phyloP scores from a whole-genome alignment of 2,329 filamentous ascomycete species.

The Blastomyces percursus region DNA sequence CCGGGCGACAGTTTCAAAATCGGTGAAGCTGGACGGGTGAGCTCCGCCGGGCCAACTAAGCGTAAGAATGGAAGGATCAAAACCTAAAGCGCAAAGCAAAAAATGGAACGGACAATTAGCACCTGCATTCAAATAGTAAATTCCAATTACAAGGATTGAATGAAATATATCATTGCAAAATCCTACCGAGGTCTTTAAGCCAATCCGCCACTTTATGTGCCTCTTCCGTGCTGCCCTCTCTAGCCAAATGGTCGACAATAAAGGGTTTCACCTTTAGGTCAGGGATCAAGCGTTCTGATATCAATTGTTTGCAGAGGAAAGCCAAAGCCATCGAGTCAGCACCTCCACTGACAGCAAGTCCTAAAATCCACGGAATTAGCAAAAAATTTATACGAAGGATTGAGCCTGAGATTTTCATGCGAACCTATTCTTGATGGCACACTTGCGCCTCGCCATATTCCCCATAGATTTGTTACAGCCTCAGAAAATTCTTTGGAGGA shows the following conservation, averaged over 20 bases:
- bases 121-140: neutral
- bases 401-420: neutral
- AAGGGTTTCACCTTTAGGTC: conserved; percentile 40
- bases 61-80: conserved; percentile 27
- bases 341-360: conserved; percentile 78
- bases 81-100: conserved; percentile 18
- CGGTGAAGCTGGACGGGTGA: conserved; percentile 40
- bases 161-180: neutral
- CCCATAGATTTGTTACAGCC: conserved; percentile 32
- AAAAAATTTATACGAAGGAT: neutral
- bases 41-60: conserved; percentile 42
- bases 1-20: conserved; percentile 69
- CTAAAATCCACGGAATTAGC: conserved; percentile 29
- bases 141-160: neutral
- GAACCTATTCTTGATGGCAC: neutral
- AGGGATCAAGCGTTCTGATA: conserved; percentile 21
- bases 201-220: conserved; percentile 41
- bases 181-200: conserved; percentile 36
- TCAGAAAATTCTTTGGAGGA: conserved; percentile 36
- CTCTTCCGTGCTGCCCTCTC: conserved; percentile 45
- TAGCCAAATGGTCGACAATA: conserved; percentile 51
- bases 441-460: conserved; percentile 32
- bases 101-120: neutral
- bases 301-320: conserved; percentile 50
- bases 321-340: conserved; percentile 97